Conservation (phyloP, 1,284 basidiomycete genomes). For the Fomitopsis pinicola region DNA sequence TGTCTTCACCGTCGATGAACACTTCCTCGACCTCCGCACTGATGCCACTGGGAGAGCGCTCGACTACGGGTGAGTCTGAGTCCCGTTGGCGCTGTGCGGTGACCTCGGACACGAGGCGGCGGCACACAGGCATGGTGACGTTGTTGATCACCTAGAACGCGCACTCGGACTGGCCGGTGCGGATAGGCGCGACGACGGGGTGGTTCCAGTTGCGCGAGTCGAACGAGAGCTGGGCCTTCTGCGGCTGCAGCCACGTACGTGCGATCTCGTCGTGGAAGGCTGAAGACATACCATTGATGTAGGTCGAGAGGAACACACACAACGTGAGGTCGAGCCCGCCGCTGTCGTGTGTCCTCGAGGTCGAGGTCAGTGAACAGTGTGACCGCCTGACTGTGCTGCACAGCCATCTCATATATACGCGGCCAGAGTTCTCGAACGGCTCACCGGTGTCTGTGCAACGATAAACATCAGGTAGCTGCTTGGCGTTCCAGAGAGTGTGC, state of each 20-base stretch:
- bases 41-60: neutral
- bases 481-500: conserved; percentile 54
- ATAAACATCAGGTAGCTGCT: conserved; percentile 74
- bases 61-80: conserved; percentile 42
- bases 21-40: neutral
- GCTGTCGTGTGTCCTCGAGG: conserved; percentile 6
- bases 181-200: conserved; percentile 70
- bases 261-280: conserved; percentile 62
- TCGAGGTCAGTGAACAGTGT: conserved; percentile 27
- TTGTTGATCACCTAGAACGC: conserved; percentile 84
- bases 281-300: conserved; percentile 73
- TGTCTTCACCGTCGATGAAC: conserved; percentile 6
- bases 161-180: conserved; percentile 75
- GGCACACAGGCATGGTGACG: conserved; percentile 67
- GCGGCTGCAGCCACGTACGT: conserved; percentile 66
- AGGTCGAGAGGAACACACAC: conserved; percentile 80
- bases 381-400: conserved; percentile 35
- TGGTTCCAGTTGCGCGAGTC: conserved; percentile 95
- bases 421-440: conserved; percentile 66
- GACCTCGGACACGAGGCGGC: conserved; percentile 22
- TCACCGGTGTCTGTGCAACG: conserved; percentile 59
- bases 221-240: conserved; percentile 72
- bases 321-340: conserved; percentile 52
- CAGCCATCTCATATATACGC: conserved; percentile 55
- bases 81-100: conserved; percentile 29